These are phyloP conservation scores for Geotrichum carabidarum DNA, from an alignment of 1,139 yeast genomes.

Conservation along the genomic window DNA sequence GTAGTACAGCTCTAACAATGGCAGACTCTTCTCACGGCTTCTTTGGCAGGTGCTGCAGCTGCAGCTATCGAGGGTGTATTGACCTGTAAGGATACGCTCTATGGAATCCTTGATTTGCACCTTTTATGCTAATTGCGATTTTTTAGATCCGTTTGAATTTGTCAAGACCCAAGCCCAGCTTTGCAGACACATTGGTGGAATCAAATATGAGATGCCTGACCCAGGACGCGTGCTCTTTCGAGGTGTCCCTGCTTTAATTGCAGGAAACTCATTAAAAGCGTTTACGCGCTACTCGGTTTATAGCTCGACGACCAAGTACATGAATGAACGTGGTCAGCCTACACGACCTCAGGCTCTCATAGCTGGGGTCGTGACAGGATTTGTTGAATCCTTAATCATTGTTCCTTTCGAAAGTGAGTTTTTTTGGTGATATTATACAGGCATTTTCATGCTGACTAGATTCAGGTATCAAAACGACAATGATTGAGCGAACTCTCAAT, in stretches of 20 bases:
- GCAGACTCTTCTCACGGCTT: slow-evolving; percentile 47
- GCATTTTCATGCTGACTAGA: not conserved
- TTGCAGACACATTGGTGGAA: slow-evolving; percentile 43
- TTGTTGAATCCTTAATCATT: slow-evolving; percentile 71
- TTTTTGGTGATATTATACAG: not conserved
- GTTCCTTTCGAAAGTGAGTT: slow-evolving; percentile 73
- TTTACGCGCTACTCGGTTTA: slow-evolving; percentile 67
- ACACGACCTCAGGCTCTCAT: slow-evolving; percentile 43
- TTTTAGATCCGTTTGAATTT: slow-evolving; percentile 70
- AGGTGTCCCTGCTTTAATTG: slow-evolving; percentile 73
- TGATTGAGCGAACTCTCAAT: slow-evolving; percentile 53
- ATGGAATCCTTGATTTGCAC: not conserved
- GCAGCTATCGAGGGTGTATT: slow-evolving; percentile 64
- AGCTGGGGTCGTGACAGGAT: slow-evolving; percentile 73
- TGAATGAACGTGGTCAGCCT: slow-evolving; percentile 39
- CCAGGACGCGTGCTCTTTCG: slow-evolving; percentile 51
- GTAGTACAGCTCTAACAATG: not conserved
- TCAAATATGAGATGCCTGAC: slow-evolving; percentile 38
- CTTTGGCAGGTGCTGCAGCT: slow-evolving; percentile 71
- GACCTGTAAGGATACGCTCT: slow-evolving; percentile 43
- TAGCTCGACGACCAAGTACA: slow-evolving; percentile 69
- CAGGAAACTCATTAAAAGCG: slow-evolving; percentile 74
- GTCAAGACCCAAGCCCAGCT: slow-evolving; percentile 71
- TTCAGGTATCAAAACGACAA: slow-evolving; percentile 62
- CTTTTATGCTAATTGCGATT: not conserved